phyloP scores from a whole-genome alignment of 208 protist genomes.

The Blastocrithidia nonstop region DNA sequence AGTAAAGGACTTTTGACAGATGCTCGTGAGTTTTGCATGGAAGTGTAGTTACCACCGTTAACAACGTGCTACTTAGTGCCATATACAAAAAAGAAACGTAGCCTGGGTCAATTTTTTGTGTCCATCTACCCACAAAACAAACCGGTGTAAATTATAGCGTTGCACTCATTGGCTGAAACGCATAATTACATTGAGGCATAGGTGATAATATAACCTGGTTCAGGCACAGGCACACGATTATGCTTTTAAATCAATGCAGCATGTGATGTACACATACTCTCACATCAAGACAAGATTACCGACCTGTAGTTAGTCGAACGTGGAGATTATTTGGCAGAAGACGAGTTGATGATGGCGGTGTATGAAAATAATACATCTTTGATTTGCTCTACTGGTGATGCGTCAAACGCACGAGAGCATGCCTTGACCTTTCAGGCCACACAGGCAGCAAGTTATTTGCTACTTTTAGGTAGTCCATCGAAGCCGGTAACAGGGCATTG shows the following conservation, averaged over 20 bases:
- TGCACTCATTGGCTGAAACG: slow-evolving; percentile 44
- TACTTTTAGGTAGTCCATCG: slow-evolving; percentile 33
- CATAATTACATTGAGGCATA: slow-evolving; percentile 16
- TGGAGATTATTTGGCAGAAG: slow-evolving; percentile 48
- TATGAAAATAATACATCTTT: slow-evolving; percentile 45
- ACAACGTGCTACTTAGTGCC: slow-evolving; percentile 62
- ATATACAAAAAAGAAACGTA: slow-evolving; percentile 49
- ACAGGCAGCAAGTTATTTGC: slow-evolving; percentile 27
- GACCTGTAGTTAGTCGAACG: slow-evolving; percentile 8
- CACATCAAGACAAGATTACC: slow-evolving; percentile 52
- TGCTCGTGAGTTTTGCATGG: slow-evolving; percentile 66
- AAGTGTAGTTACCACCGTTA: slow-evolving; percentile 54
- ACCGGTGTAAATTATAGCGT: slow-evolving; percentile 33
- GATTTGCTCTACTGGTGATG: slow-evolving; percentile 31
- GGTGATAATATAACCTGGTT: slow-evolving; percentile 20
- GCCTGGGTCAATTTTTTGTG: slow-evolving; percentile 41
- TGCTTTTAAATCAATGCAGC: slow-evolving; percentile 44
- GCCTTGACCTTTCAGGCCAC: slow-evolving; percentile 42
- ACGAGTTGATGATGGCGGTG: slow-evolving; percentile 35
- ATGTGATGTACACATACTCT: slow-evolving; percentile 59
- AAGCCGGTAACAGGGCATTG: slow-evolving; percentile 21
- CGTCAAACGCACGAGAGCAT: slow-evolving; percentile 73
- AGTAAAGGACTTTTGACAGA: slow-evolving; percentile 79
- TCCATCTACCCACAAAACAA: slow-evolving; percentile 73
- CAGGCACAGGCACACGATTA: slow-evolving; percentile 16